phyloP scores from a whole-genome alignment of 1,139 yeast genomes.

The Sugiyamaella castrensis region DNA sequence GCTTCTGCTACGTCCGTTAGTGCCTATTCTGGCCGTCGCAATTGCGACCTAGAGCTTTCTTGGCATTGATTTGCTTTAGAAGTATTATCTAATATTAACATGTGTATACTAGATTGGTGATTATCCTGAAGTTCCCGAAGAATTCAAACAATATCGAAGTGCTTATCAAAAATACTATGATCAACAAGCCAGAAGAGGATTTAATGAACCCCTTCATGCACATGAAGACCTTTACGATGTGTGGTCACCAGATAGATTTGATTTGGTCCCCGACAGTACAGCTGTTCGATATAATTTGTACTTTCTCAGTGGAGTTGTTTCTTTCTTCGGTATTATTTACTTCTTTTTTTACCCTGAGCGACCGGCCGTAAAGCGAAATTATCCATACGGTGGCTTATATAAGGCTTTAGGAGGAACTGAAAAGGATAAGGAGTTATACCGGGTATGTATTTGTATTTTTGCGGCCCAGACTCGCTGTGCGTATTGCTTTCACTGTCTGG shows the following conservation, averaged over 20 bases:
- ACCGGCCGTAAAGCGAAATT: constrained; percentile 74
- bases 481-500: no score
- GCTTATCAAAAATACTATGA: constrained; percentile 77
- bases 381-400: constrained; percentile 73
- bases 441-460: not conserved
- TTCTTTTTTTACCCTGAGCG: constrained; percentile 67
- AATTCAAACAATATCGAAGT: constrained; percentile 57
- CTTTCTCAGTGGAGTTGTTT: constrained; percentile 56
- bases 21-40: no score
- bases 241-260: constrained; percentile 84
- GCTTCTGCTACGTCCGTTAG: no score
- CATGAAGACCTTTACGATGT: constrained; percentile 73
- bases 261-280: constrained; percentile 55
- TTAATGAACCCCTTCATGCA: constrained; percentile 66
- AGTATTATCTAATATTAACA: not conserved
- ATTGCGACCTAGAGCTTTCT: no score
- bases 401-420: constrained; percentile 62
- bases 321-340: constrained; percentile 54
- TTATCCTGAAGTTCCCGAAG: constrained; percentile 49
- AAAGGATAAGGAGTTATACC: constrained; percentile 32
- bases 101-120: constrained; percentile 37
- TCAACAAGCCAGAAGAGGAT: constrained; percentile 77
- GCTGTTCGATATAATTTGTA: constrained; percentile 53
- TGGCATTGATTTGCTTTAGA: not conserved
- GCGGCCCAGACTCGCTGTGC: no score